Conservation (phyloP, 371 early-diverging fungal species). For the Apophysomyces trapeziformis region DNA sequence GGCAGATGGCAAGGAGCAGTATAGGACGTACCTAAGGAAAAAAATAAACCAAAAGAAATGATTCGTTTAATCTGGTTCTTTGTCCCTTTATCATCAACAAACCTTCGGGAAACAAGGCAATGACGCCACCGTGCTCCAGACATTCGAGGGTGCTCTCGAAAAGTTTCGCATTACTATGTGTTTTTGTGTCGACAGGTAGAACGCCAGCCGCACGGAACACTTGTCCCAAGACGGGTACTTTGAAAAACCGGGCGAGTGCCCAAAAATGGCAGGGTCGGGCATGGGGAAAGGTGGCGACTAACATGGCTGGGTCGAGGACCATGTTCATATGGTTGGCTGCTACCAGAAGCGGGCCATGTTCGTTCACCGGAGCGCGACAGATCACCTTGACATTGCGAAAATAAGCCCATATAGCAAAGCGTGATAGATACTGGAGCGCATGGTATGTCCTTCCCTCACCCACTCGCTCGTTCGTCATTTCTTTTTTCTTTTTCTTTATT, state of each 20-base stretch:
- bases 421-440: constrained; percentile 41
- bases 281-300: constrained; percentile 58
- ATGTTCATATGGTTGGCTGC: constrained; percentile 63
- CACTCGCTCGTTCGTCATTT: constrained; percentile 21
- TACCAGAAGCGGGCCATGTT: constrained; percentile 44
- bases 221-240: constrained; percentile 45
- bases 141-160: constrained; percentile 56
- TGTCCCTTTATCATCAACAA: background rate
- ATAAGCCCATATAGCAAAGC: constrained; percentile 49
- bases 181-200: constrained; percentile 60
- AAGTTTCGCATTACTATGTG: constrained; percentile 56
- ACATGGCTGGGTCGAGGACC: constrained; percentile 61
- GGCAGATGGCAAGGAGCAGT: constrained; percentile 56
- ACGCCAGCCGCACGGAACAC: constrained; percentile 54
- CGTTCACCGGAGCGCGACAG: constrained; percentile 37
- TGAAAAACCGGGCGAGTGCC: constrained; percentile 60
- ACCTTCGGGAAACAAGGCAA: constrained; percentile 67
- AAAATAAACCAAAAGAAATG: constrained; percentile 8
- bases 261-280: constrained; percentile 60
- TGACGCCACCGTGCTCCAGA: constrained; percentile 52
- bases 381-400: constrained; percentile 55
- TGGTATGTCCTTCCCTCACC: constrained; percentile 47
- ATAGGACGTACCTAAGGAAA: constrained; percentile 55
- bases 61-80: constrained; percentile 58
- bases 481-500: background rate